Base-by-base conservation (phyloP, 306 rosid genomes). In the Cotoneaster glaucophyllus region DNA sequence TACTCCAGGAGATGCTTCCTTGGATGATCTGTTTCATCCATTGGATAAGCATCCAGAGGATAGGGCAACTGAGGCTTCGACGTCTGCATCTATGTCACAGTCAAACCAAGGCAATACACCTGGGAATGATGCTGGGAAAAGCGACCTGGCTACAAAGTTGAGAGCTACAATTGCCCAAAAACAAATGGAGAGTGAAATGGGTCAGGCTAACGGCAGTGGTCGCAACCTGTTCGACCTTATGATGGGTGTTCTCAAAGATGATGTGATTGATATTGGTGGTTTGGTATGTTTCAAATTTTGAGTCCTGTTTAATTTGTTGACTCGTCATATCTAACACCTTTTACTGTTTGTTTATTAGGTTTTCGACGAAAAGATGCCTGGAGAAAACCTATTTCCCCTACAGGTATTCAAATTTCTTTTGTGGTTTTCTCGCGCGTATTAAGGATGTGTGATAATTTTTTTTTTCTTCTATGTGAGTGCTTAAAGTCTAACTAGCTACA, bases 1-100 rank as follows among this genome's bases (percentile, higher is more conserved):
- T 82, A 90, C 97, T 76, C 99, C 99, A 37, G 97, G 99, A 81
- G 99, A 96, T 89, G 97, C 97, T 15, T 92, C 88, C 78, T 84
- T 96, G 82, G 98, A 96, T 76, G 99, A 96, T 88, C 79, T 96
- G 81, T 96, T 95, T 87, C 94, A 82, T 73, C 93, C 97, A 11
- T 80, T 83, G 83, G 97, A 92, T 67, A 92, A 87, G 76, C 90
- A 79, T 76, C 80, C 88, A 8, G 93, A 86, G 62, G 93, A 87
- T 78, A 85, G 70, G 58, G 86, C 82, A 28, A 80, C 85, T 52
- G 96, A 85, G 84, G 93, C 99, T 15, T 96, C 99, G 75, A 88
- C 97, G 2, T 95, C 97, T 63, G 74, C 90, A 69, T 90, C 98
- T 26, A 69, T 92, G 44, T 85, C 92, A 74, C 84, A 85, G 69